These are phyloP conservation scores for Lyophyllum semitale DNA, from an alignment of 768 basidiomycete species.

Conservation along the genomic window DNA sequence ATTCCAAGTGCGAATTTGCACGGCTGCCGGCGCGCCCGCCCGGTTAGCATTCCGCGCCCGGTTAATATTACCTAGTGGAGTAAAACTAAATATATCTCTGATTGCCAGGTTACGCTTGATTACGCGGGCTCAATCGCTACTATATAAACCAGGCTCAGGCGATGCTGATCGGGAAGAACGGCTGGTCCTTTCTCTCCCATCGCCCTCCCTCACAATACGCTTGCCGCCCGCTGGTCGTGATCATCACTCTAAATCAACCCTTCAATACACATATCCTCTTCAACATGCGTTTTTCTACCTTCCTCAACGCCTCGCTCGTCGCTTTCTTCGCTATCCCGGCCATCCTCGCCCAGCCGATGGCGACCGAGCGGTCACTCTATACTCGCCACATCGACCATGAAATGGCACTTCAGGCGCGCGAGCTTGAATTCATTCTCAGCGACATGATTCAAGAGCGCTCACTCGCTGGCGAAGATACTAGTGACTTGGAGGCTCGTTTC, in stretches of 20 bases:
- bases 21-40: no score
- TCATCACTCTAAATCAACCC: not conserved
- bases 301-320: not conserved
- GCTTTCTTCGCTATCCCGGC: not conserved
- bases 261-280: not conserved
- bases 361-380: not conserved
- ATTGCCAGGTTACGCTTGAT: no score
- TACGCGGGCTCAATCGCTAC: no score
- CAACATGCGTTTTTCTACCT: not conserved
- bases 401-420: not conserved
- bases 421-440: not conserved
- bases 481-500: not conserved
- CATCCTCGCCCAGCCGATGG: not conserved
- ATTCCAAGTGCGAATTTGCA: no score
- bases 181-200: conserved; percentile 4
- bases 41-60: no score
- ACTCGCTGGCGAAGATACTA: not conserved
- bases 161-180: not conserved
- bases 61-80: no score
- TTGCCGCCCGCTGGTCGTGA: not conserved
- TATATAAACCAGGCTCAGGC: not conserved
- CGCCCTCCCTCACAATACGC: not conserved
- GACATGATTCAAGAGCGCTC: not conserved
- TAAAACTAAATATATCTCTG: no score
- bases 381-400: not conserved